Conservation (phyloP, 2,329 filamentous ascomycete genomes). For the Colletotrichum australisinense region DNA sequence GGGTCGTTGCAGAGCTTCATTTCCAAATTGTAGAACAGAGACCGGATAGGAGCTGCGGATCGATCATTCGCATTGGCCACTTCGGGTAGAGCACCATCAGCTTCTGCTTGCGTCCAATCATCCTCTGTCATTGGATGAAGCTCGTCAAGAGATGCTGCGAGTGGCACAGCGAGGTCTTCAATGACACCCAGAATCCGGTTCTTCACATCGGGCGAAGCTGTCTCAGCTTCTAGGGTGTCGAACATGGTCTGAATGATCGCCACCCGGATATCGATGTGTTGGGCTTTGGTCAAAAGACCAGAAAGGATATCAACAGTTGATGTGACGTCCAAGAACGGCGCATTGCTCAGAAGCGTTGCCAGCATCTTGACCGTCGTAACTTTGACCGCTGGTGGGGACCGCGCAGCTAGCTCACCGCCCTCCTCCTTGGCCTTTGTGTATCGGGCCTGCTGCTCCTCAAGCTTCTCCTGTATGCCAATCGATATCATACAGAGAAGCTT, state of each 20-base stretch:
- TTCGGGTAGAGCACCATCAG: background rate
- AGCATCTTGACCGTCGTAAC: slow-evolving; percentile 25
- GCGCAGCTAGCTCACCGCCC: background rate
- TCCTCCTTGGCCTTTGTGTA: background rate
- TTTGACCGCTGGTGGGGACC: background rate
- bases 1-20: background rate
- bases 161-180: background rate
- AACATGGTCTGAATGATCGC: slow-evolving; percentile 17
- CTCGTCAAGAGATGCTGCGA: slow-evolving; percentile 10
- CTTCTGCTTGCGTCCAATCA: background rate
- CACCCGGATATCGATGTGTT: slow-evolving; percentile 13
- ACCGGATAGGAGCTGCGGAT: background rate
- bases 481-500: background rate
- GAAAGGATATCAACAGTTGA: background rate
- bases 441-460: background rate
- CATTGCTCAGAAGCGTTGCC: slow-evolving; percentile 10
- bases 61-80: background rate
- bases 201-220: background rate
- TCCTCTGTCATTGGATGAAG: background rate
- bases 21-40: slow-evolving; percentile 1
- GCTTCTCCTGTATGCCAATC: background rate
- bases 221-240: background rate
- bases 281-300: slow-evolving; percentile 1
- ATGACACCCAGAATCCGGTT: background rate
- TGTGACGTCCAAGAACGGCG: background rate